Base-by-base conservation (phyloP, 805 yeast genomes). In the Candida takata region DNA sequence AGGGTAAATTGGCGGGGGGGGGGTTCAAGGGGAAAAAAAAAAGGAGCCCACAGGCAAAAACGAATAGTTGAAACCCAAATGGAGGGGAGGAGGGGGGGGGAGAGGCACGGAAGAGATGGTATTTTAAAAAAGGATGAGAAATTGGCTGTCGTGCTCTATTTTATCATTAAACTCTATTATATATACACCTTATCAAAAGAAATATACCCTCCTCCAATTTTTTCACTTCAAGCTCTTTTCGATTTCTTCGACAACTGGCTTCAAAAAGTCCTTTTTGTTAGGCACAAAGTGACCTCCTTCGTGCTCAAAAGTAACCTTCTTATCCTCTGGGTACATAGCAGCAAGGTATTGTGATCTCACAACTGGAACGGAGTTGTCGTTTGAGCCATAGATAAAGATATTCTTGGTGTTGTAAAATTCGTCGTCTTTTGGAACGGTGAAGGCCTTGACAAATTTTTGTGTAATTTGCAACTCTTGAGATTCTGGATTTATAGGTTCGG, bases 261-360 rank as follows among this genome's bases (percentile, higher is more conserved):
- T 62, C 34, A 64, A 49, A 48, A 66, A 57, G 37, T 70, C 74
- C 57, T 83, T 84, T 33, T 87, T 80, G 60, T 85, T 86, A 20
- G 97, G 98, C 31, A 90, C 95, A 62, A 83, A 87, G 55, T 90
- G 98, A 2, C 97, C 97, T 42, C 98, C 97, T 8, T 97, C 97
- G 52, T 90, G 98, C 44, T 74, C 80, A 40, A 81, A 62, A 11
- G 64, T 51, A 5, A 60, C 65, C 6, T 83, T 62, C 17, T 58
- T 53, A 9, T 56, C 61, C 15, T 61, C 70, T 35, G 72, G 71
- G 35, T 80, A 74, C 26, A 70, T 59, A 13, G 72, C 69, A 38
- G 70, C 75, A 28, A 92, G 63, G 17, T 68, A 67, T 61, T 74
- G 63, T 0, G 88, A 72, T 49, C 95, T 69, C 18, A 74, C 81